Evolutionary conservation across 371 early-diverging fungal species (phyloP).

Genomic region (Basidiobolus heterosporus): DNA sequence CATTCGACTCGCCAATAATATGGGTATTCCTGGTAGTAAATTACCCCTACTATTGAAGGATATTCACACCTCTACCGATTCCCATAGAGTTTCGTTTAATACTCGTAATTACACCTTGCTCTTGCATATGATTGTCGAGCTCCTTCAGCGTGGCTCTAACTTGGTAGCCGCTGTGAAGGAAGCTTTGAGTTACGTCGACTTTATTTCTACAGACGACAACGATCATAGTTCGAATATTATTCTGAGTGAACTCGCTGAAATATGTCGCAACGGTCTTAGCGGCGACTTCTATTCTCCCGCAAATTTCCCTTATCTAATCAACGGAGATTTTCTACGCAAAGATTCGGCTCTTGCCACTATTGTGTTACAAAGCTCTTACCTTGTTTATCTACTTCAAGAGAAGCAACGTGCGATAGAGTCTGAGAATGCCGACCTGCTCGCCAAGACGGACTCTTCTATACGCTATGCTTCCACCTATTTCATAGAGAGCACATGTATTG

Average conservation of each 20-base stretch:
- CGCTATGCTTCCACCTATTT: slow-evolving; percentile 35
- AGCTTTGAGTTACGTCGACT: slow-evolving; percentile 35
- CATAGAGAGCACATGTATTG: slow-evolving; percentile 25
- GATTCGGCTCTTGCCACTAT: slow-evolving; percentile 37
- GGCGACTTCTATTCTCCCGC: slow-evolving; percentile 17
- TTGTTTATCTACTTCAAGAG: slow-evolving; percentile 21
- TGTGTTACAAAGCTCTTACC: slow-evolving; percentile 37
- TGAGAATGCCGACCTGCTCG: not conserved
- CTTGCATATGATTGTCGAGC: slow-evolving; percentile 37
- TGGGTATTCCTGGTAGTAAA: slow-evolving; percentile 10
- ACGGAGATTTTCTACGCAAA: slow-evolving; percentile 30
- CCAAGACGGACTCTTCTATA: slow-evolving; percentile 11
- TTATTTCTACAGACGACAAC: slow-evolving; percentile 7
- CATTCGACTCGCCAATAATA: slow-evolving; percentile 21
- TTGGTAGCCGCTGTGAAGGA: slow-evolving; percentile 26
- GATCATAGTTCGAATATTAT: not conserved
- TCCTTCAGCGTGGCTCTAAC: slow-evolving; percentile 45
- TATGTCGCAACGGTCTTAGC: too few relatives aligned
- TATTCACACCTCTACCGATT: not conserved
- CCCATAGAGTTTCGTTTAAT: not conserved
- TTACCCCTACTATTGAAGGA: not conserved
- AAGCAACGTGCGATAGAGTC: slow-evolving; percentile 8
- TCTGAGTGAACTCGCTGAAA: too few relatives aligned
- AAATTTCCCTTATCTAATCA: slow-evolving; percentile 34
- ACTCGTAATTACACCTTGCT: slow-evolving; percentile 7